Evolutionary conservation across 2,329 filamentous ascomycete species (phyloP), one percentile per base, ranked within the genome.

Genomic region (Ascochyta pisi): DNA sequence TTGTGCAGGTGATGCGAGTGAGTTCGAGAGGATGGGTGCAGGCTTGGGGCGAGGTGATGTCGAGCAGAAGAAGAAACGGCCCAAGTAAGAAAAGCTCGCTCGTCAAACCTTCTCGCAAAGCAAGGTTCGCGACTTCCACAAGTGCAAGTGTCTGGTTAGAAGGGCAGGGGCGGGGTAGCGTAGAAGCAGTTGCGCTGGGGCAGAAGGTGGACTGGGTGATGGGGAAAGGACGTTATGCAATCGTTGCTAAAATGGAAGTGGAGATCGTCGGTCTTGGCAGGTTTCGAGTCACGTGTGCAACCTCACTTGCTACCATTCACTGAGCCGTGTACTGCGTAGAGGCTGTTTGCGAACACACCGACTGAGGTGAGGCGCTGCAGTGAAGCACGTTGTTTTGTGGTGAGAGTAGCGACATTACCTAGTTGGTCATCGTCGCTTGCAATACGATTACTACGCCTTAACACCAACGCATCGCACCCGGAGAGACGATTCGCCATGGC

Each of bases 1-100:
- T 67, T 61, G 66, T 74, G 69, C 59, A 63, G 61, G 63, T 66
- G 67, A 61, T 61, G 67, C 67, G 63, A 58, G 48, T 51, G 60
- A 65, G 64, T 68, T 67, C 67, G 60, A 66, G 61, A 65, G 64
- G 53, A 61, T 64, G 65, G 54, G 56, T 63, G 62, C 50, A 62
- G 54, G 43, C 56, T 57, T 63, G 62, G 55, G 62, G 57, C 63
- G 64, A 67, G 59, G 64, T 64, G 65, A 58, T 57, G 70, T 71
- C 63, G 69, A 69, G 58, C 54, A 61, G 43, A 63, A 65, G 65
- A 64, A 68, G 64, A 67, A 72, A 70, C 61, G 65, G 64, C 68
- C 66, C 61, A 70, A 66, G 67, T 60, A 74, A 74, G 71, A 71
- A 74, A 74, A 74, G 70, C 67, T 73, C 68, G 66, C 66, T 68